Percentiles rank a stretch among this genome's conserved stretches.
phyloP scores from a whole-genome alignment of 2,329 filamentous ascomycete species.

The Xylaria hypoxylon region DNA sequence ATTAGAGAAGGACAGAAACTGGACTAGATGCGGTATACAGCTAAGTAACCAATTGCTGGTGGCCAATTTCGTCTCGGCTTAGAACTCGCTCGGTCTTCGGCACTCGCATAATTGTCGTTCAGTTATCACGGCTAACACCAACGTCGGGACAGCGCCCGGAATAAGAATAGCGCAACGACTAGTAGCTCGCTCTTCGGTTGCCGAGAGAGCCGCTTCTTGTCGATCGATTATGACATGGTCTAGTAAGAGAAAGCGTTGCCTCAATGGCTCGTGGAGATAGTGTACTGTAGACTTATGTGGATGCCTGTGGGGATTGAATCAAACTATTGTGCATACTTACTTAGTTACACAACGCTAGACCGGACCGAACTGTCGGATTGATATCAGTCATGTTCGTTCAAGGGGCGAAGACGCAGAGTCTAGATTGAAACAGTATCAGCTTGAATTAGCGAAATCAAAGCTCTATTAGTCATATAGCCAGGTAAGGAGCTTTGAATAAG shows the following conservation, averaged over 20 bases:
- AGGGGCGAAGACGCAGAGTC: too few relatives aligned
- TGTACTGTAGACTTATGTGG: neutral
- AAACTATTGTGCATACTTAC: neutral
- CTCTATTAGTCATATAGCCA: slow-evolving; percentile 18
- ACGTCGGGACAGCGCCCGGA: slow-evolving; percentile 9
- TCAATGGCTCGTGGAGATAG: too few relatives aligned
- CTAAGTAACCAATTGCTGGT: neutral
- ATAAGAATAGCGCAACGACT: slow-evolving; percentile 19
- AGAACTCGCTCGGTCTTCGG: slow-evolving; percentile 30
- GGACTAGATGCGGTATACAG: neutral
- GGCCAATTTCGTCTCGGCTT: slow-evolving; percentile 23
- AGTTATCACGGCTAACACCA: neutral
- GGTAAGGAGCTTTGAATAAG: neutral
- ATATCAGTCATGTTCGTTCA: slow-evolving; percentile 3
- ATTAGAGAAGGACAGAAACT: too few relatives aligned
- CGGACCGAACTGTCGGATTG: slow-evolving; percentile 35
- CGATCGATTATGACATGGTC: slow-evolving; percentile 11
- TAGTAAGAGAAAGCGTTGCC: slow-evolving; percentile 5
- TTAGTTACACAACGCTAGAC: slow-evolving; percentile 34
- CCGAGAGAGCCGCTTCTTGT: slow-evolving; percentile 4
- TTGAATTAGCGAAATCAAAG: slow-evolving; percentile 24
- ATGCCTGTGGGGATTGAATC: slow-evolving; percentile 16
- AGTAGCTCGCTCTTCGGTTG: slow-evolving; percentile 14
- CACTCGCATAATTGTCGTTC: neutral
- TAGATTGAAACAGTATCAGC: neutral